Base-by-base conservation (phyloP, 768 basidiomycete genomes). In the Nevesoporus exiguus region DNA sequence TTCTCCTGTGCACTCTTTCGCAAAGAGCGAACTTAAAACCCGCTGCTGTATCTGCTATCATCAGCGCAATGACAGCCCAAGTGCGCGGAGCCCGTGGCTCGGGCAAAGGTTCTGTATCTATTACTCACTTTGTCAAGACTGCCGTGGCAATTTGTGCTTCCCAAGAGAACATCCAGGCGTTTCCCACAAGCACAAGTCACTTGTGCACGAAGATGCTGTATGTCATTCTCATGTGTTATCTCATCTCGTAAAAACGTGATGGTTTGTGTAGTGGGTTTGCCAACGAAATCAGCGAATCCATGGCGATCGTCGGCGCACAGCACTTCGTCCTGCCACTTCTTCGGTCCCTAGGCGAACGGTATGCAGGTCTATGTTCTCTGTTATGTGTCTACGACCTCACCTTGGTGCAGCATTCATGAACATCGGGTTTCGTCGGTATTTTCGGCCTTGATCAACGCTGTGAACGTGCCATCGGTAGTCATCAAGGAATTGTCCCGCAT, bases 1-100 rank as follows among this genome's bases (percentile, higher is more conserved):
- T 93, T 53, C 76, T 94, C 9, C 73, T 94, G 0, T 81, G 85
- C 1, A 76, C 84, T 0, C 75, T 95, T 22, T 82, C 88, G 0
- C 83, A 83, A 58, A 86, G 84, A 70, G 80, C 80, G 48, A 74
- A 76, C 13, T 62, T 95, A 31, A 76, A 82, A 1, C 59, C 80
- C 1, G 64, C 80, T 19, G 89, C 87, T 1, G 55, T 92, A 51
- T 80, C 80, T 52, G 75, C 78, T 3, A 78, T 93, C 19, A 56
- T 91, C 9, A 66, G 66, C 30, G 66, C 78, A 2, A 83, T 92
- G 72, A 63, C 80, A 5, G 69, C 71, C 19, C 80, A 78, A 61
- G 82, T 81, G 6, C 62, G 61, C 34, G 65, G 64, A 0, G 57
- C 43, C 27, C 62, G 60, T 7, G 55, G 56, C 5, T 57, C 59